These are phyloP conservation scores for Serendipita indica DNA, from an alignment of 768 basidiomycete species.

Conservation along the genomic window DNA sequence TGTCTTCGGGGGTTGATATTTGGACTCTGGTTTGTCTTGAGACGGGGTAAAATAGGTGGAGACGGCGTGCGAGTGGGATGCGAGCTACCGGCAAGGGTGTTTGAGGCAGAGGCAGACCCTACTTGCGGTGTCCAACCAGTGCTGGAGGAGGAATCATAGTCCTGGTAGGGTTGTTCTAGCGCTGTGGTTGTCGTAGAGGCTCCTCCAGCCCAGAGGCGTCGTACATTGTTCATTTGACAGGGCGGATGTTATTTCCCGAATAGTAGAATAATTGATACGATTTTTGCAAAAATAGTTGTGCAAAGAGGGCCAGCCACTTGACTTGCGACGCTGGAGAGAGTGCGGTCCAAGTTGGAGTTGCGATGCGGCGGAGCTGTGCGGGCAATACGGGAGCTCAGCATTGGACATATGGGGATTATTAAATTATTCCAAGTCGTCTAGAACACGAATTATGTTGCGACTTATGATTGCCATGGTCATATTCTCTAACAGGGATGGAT, in stretches of 20 bases:
- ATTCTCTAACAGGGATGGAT: neutral
- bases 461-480: too few species aligned
- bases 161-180: neutral
- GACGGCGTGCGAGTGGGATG: neutral
- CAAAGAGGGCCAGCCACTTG: slow-evolving; percentile 1
- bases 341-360: slow-evolving; percentile 2
- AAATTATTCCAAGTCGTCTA: too few species aligned
- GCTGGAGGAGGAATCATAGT: neutral
- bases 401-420: neutral
- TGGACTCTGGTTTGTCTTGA: neutral
- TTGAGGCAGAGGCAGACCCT: neutral
- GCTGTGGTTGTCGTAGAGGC: neutral
- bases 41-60: neutral
- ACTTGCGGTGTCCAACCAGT: neutral
- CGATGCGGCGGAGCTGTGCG: neutral
- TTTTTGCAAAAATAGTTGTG: neutral
- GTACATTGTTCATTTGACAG: slow-evolving; percentile 5
- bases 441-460: too few species aligned
- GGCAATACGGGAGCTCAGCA: neutral
- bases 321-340: too few species aligned
- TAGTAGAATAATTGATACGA: neutral
- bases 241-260: neutral
- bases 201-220: neutral
- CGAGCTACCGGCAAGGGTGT: neutral
- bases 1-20: neutral